Evolutionary conservation across 1,284 basidiomycete species (phyloP).

Genomic region (Rhodofomes roseus): DNA sequence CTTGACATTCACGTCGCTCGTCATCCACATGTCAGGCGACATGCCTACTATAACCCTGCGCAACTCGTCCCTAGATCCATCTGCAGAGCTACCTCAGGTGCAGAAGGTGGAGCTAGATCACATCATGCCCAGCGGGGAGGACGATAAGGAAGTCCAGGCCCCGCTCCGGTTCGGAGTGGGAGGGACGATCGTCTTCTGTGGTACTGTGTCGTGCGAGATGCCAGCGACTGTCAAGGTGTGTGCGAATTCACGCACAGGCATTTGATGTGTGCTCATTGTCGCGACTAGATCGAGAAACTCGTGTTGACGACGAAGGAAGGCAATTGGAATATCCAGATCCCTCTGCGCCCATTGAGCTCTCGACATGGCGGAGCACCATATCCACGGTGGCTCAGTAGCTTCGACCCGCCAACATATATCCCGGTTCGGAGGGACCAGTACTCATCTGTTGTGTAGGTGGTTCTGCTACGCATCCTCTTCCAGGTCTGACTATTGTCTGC

Average conservation of each 20-base stretch:
- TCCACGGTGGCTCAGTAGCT: slow-evolving; percentile 54
- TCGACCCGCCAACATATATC: slow-evolving; percentile 48
- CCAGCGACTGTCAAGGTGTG: slow-evolving; percentile 49
- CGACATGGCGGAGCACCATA: slow-evolving; percentile 29
- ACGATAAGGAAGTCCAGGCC: slow-evolving; percentile 27
- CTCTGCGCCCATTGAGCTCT: slow-evolving; percentile 39
- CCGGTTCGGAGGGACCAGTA: slow-evolving; percentile 46
- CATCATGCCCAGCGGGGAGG: slow-evolving; percentile 23
- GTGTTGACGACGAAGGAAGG: slow-evolving; percentile 51
- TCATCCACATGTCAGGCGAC: slow-evolving; percentile 50
- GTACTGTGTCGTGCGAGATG: slow-evolving; percentile 45
- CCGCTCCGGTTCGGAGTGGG: slow-evolving; percentile 56
- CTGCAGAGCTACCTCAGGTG: slow-evolving; percentile 18
- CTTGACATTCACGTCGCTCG: slow-evolving; percentile 57
- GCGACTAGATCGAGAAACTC: slow-evolving; percentile 45
- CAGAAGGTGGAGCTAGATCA: slow-evolving; percentile 43
- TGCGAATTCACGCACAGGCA: no score
- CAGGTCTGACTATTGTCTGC: slow-evolving; percentile 1
- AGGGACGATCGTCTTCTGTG: slow-evolving; percentile 49
- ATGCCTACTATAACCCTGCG: slow-evolving; percentile 43
- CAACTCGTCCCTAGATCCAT: slow-evolving; percentile 29
- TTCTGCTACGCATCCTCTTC: not conserved
- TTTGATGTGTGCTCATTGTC: not conserved
- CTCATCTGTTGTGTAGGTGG: slow-evolving; percentile 47
- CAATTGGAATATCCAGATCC: slow-evolving; percentile 62